Conservation (phyloP, 352 stramenopile species). For the Phytophthora pisi region DNA sequence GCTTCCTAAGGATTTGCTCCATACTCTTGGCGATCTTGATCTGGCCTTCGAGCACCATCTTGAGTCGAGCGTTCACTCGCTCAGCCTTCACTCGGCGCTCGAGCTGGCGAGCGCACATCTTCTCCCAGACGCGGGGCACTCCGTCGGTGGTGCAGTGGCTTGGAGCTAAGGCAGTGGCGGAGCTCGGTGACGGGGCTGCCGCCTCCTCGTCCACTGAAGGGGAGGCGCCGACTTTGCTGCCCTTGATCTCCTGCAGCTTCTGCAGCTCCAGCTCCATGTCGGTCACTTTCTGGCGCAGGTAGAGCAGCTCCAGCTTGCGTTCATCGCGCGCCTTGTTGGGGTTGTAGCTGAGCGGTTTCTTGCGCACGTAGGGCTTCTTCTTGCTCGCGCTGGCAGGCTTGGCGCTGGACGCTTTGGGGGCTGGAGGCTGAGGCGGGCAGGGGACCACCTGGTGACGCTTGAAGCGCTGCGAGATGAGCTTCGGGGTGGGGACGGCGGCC, state of each 20-base stretch:
- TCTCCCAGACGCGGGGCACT: constrained; percentile 37
- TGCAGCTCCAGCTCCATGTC: constrained; percentile 49
- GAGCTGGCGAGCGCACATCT: constrained; percentile 36
- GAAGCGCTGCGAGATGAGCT: constrained; percentile 22
- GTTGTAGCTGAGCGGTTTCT: constrained; percentile 43
- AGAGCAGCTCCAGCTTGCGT: constrained; percentile 45
- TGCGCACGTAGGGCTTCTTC: constrained; percentile 32
- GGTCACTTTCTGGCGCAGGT: constrained; percentile 45
- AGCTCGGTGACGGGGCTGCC: no score
- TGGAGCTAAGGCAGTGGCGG: background rate
- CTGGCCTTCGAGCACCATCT: constrained; percentile 42
- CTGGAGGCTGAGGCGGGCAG: constrained; percentile 8
- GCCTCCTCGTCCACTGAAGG: background rate
- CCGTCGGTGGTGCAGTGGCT: constrained; percentile 7
- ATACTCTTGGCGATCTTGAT: constrained; percentile 50
- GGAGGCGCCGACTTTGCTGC: background rate
- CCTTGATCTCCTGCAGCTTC: constrained; percentile 31
- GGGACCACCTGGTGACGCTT: constrained; percentile 25
- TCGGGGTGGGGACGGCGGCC: constrained; percentile 4
- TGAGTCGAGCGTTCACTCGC: constrained; percentile 43
- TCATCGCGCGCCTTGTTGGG: constrained; percentile 53
- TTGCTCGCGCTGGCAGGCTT: background rate
- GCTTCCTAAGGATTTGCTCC: constrained; percentile 42
- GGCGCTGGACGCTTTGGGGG: constrained; percentile 1
- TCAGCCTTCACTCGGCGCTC: constrained; percentile 37